Base-by-base conservation (phyloP, 768 basidiomycete species). In the Pholiota molesta region DNA sequence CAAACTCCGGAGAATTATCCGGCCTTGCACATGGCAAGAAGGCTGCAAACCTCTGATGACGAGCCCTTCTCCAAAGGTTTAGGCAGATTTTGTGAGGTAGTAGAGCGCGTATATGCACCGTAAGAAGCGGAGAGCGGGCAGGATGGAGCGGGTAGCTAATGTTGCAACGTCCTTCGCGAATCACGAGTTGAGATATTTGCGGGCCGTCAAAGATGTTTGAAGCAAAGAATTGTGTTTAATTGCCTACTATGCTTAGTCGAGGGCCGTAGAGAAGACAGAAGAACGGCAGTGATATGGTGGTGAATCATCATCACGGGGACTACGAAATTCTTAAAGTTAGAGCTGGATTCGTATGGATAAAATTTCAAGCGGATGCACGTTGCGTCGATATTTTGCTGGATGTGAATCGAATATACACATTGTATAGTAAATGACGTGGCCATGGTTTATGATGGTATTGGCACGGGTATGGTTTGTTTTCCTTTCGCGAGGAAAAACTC, bases 161-260 rank as follows among this genome's bases (percentile, higher is more conserved):
- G 19, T 8, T 55, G 19, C 11, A 55, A 23, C 23, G 21, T 57
- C 26, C 14, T 29, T 29, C 16, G 10, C 11, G 16, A 31, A 55
- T 62, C 62, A 62, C 62, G 62, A 52, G 62, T 58, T 23, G 28
- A 23, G 19, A 19, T 33, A 35, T 56, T 23, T 56, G 52, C 62
- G 58, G 62, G 28, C 62, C 62, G 62, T 26, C 23, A 29, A 40
- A 45, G n/a, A 19, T 19, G 17, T 10, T n/a, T 37, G 42, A 26
- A 31, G 37, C 13, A 21, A 19, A 57, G 28, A 31, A 45, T 40
- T 2, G 11, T 23, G 21, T 23, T 49, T 23, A 11, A 23, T 11
- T 19, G 19, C 10, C 21, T 26, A 19, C 19, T 49, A 49, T 49
- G 23, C 47, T 49, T 49, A 49, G 23, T 49, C 47, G 23, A 23